Evolutionary conservation across 495 filamentous ascomycete genomes (phyloP).

Genomic region (Podospora tetraspora): DNA sequence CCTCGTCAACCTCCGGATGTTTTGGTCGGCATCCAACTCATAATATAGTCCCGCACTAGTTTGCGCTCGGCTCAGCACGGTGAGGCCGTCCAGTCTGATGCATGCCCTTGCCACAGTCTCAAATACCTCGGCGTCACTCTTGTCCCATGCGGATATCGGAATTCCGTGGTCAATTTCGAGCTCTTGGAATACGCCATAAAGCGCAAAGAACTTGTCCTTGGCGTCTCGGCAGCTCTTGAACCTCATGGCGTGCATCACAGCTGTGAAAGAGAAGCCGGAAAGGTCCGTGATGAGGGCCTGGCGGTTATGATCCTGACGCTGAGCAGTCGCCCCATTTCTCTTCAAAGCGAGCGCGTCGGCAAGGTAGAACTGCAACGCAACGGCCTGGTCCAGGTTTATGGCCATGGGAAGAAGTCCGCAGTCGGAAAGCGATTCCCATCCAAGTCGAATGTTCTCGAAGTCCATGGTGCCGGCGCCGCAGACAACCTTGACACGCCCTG

Average conservation of each 20-base stretch:
- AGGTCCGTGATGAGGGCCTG: not conserved
- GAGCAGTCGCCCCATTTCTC: not conserved
- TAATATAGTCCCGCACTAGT: no score
- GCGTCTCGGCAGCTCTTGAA: not conserved
- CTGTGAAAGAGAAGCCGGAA: not conserved
- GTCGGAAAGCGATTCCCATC: not conserved
- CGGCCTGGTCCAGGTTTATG: not conserved
- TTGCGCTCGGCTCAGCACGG: no score
- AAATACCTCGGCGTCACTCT: no score
- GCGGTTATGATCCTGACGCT: not conserved
- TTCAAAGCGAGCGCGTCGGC: not conserved
- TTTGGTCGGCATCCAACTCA: no score
- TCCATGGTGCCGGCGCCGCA: not conserved
- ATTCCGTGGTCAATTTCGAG: not conserved
- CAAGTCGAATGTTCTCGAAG: not conserved
- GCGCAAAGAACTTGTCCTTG: not conserved
- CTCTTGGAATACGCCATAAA: not conserved
- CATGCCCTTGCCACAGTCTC: no score
- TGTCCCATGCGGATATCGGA: no score
- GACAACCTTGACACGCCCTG: not conserved
- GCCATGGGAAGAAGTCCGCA: not conserved
- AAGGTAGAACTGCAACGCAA: slow-evolving; percentile 2
- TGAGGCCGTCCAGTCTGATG: no score
- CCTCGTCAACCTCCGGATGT: no score
- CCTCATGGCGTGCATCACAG: not conserved